Evolutionary conservation across 1,284 basidiomycete species (phyloP).

Genomic region (Trametes polyzona): DNA sequence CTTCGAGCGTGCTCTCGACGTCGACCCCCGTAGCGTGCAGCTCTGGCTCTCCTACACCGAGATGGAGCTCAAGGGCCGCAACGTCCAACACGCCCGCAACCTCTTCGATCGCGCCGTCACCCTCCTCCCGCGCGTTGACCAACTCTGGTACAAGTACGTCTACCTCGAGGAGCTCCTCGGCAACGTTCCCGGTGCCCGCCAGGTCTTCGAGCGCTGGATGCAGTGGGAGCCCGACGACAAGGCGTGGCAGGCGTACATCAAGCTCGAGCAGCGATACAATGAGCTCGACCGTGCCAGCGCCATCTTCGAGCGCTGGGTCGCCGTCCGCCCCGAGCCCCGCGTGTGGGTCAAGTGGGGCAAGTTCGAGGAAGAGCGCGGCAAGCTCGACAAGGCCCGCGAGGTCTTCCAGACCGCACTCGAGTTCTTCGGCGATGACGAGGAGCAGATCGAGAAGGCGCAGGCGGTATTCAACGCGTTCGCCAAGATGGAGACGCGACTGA

Average conservation of each 20-base stretch:
- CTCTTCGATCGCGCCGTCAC: conserved; percentile 97
- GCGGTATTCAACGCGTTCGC: conserved; percentile 96
- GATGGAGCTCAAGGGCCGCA: conserved; percentile 96
- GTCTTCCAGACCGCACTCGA: conserved; percentile 97
- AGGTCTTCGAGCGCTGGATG: conserved; percentile 99
- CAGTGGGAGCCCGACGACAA: conserved; percentile 99
- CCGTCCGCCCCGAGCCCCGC: conserved; percentile 89
- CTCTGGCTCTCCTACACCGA: conserved; percentile 98
- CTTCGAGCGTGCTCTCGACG: conserved; percentile 96
- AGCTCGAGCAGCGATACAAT: conserved; percentile 92
- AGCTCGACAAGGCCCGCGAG: conserved; percentile 89
- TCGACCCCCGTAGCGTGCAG: conserved; percentile 87
- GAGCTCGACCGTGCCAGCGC: conserved; percentile 91
- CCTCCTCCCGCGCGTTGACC: conserved; percentile 92
- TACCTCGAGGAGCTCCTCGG: conserved; percentile 97
- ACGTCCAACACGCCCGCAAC: conserved; percentile 96
- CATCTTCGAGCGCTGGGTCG: conserved; percentile 96
- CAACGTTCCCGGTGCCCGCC: conserved; percentile 93
- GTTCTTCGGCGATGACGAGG: conserved; percentile 97
- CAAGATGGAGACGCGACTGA: conserved; percentile 95
- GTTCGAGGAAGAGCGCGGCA: conserved; percentile 92
- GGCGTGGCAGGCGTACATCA: conserved; percentile 98
- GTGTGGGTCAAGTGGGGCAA: conserved; percentile 98
- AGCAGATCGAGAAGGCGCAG: conserved; percentile 97
- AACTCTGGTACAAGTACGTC: conserved; percentile 99